Evolutionary conservation across 2,329 filamentous ascomycete species (phyloP), one percentile per base, ranked within the genome.

Genomic region (Tolypocladium paradoxum): DNA sequence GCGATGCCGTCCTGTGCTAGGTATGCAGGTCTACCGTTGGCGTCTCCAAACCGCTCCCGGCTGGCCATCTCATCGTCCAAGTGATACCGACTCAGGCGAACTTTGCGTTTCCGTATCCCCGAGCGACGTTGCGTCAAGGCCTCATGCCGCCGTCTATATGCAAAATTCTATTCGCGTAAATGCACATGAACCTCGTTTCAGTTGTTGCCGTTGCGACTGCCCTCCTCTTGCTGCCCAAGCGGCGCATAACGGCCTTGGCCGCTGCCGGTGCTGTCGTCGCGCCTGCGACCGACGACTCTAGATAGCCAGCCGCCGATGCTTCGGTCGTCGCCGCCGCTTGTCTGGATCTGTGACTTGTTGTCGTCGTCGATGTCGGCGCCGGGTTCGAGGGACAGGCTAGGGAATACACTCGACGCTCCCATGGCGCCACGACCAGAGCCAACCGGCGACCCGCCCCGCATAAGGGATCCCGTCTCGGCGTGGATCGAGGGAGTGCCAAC

Each of bases 361-460:
- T 74, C 70, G 29, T 75, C 70, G 36, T 75, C 69, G 18, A 88
- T 75, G 49, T 82, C 76, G 1, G 90, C 88, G 27, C 37, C 51
- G 20, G 89, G 87, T 40, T 95, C 84, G 53, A 96, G 87, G 61
- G 90, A 83, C 53, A 96, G 76, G 9, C 87, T 85, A 1, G 90
- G 90, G 55, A 96, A 90, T 8, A 83, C 83, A 58, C 76, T 82
- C 5, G 86, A 82, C 1, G 85, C 72, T 14, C 78, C 82, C 56
- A 81, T 71, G 45, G 68, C 75, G 53, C 76, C 76, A 50, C 85
- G 82, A 48, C 90, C 85, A 12, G 87, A 91, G 35, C 86, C 86
- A 9, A 88, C 81, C 0, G 69, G 70, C n/a, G 91, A 96, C 45
- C 83, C 83, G 38, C 79, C 78, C 46, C 84, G 82, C 69, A 95